Percentiles rank a stretch among this genome's conserved stretches.
Evolutionary conservation across 495 filamentous ascomycete genomes (phyloP).

Genomic region (Aspergillus bertholletiae): DNA sequence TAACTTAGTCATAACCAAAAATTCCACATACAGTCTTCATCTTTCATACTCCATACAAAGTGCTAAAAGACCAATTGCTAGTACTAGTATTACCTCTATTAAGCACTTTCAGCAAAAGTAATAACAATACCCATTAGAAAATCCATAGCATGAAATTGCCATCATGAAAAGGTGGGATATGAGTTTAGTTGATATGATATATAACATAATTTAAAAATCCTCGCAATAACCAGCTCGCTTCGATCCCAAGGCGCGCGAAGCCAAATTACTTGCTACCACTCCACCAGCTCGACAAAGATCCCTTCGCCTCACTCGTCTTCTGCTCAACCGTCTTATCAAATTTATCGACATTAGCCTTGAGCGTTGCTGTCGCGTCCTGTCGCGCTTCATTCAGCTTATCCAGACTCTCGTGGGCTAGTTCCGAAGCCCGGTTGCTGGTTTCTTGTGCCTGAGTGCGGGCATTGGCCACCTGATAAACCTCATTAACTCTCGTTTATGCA

Average conservation of each 20-base stretch:
- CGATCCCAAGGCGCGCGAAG: no score
- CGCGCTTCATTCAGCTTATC: constrained; percentile 66
- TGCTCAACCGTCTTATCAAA: constrained; percentile 73
- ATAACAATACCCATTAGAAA: no score
- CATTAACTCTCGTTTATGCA: constrained; percentile 3
- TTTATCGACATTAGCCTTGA: constrained; percentile 40
- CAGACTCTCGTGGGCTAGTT: constrained; percentile 54
- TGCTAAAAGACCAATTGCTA: no score
- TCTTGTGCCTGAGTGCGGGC: constrained; percentile 54
- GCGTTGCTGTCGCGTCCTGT: constrained; percentile 32
- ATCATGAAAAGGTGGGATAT: no score
- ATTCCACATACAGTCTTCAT: no score
- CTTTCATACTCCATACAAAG: no score
- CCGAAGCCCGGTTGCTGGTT: constrained; percentile 56
- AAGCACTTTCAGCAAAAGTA: no score
- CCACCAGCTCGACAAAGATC: constrained; percentile 76
- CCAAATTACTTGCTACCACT: constrained; percentile 56
- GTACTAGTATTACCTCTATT: no score
- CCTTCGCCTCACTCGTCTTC: constrained; percentile 74
- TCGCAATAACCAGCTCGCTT: no score
- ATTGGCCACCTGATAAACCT: constrained; percentile 54
- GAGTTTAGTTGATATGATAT: no score
- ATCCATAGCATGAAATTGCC: no score
- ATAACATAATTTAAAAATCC: constrained; percentile 1
- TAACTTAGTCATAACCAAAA: no score